Percentiles rank a stretch among this genome's conserved stretches.
Evolutionary conservation across 139 green algal species (phyloP).

Genomic region (Micractinium conductrix): DNA sequence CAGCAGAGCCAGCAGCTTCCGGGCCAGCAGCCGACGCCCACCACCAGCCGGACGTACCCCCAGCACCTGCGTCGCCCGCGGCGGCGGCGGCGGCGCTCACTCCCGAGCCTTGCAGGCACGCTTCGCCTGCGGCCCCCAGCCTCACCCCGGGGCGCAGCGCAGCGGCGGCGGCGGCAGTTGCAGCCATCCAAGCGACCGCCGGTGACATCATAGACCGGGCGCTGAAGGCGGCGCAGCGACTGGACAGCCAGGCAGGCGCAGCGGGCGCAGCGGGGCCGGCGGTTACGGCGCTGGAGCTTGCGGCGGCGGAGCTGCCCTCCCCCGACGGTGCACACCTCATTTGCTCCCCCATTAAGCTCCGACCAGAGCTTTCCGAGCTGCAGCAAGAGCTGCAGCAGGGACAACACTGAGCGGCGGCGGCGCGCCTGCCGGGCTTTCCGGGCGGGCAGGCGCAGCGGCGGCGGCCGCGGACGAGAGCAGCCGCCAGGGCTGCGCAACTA

Average conservation of each 20-base stretch:
- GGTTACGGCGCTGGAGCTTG: background rate
- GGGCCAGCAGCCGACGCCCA: background rate
- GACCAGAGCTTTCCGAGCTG: conserved; percentile 12
- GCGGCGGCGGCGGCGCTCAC: background rate
- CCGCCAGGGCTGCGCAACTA: background rate
- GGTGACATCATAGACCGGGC: conserved; percentile 16
- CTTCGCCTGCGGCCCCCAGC: background rate
- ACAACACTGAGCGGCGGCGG: background rate
- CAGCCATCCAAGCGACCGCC: conserved; percentile 17
- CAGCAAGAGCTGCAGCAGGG: background rate
- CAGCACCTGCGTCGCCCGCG: background rate
- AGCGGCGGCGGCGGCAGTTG: conserved; percentile 15
- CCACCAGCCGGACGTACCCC: background rate
- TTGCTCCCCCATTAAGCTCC: conserved; percentile 28
- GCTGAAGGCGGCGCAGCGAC: conserved; percentile 3
- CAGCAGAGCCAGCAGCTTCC: background rate
- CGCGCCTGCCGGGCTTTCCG: background rate
- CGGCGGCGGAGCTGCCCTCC: conserved; percentile 14
- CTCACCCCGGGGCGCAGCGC: background rate
- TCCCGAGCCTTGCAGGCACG: no score
- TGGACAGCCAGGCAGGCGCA: background rate
- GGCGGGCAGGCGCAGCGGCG: background rate
- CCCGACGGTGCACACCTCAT: conserved; percentile 16
- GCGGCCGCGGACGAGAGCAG: background rate
- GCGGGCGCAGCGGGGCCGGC: background rate